Evolutionary conservation across 257 asterid species (phyloP).

Genomic region (Salvia splendens): DNA sequence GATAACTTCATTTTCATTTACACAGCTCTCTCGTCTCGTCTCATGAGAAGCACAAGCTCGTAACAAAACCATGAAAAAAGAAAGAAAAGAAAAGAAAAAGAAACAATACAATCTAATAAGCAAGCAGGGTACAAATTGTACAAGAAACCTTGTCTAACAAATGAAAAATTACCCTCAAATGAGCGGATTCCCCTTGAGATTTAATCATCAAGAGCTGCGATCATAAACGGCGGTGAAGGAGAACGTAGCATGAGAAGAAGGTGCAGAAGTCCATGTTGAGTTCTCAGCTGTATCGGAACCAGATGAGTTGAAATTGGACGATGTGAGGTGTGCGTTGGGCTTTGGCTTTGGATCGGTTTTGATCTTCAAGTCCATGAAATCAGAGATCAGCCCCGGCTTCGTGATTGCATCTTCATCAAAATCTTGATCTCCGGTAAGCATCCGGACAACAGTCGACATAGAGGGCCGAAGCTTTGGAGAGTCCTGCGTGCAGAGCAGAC

Average conservation of each 20-base stretch:
- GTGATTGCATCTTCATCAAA: slow-evolving; percentile 56
- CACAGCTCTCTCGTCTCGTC: slow-evolving; percentile 10
- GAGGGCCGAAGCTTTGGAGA: slow-evolving; percentile 82
- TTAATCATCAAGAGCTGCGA: slow-evolving; percentile 43
- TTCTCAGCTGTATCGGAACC: slow-evolving; percentile 47
- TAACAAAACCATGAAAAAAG: slow-evolving; percentile 1
- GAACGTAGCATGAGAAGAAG: slow-evolving; percentile 57
- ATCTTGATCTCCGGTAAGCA: slow-evolving; percentile 61
- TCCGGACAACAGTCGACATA: slow-evolving; percentile 72
- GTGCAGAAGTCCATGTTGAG: slow-evolving; percentile 52
- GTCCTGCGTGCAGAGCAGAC: slow-evolving; percentile 93
- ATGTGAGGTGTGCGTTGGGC: slow-evolving; percentile 22
- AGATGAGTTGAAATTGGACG: slow-evolving; percentile 50
- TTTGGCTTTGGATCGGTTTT: slow-evolving; percentile 47
- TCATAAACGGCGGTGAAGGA: slow-evolving; percentile 49
- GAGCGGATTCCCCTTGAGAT: background rate
- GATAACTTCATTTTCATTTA: slow-evolving; percentile 18
- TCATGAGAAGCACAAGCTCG: slow-evolving; percentile 21
- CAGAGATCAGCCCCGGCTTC: slow-evolving; percentile 84
- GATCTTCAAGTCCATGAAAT: slow-evolving; percentile 85
- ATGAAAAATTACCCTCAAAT: slow-evolving; percentile 14
- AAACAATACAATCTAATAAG: background rate
- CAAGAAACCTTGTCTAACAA: slow-evolving; percentile 22
- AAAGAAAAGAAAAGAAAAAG: background rate
- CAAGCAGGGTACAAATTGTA: slow-evolving; percentile 25